Evolutionary conservation across 1,139 yeast species (phyloP).

Genomic region (Geotrichum aggregatum): DNA sequence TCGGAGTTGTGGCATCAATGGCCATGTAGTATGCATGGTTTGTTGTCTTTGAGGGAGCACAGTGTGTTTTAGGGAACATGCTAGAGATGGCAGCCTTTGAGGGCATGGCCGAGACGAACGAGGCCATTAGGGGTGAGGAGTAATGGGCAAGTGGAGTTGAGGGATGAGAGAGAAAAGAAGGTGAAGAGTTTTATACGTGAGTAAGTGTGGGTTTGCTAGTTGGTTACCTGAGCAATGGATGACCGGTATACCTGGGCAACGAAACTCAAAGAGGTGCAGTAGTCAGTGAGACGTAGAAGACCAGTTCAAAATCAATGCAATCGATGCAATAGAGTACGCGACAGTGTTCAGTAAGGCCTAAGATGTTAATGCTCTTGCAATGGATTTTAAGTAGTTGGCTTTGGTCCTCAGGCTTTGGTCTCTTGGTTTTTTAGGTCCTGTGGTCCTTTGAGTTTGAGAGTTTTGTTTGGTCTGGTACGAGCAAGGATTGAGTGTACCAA

Average conservation of each 20-base stretch:
- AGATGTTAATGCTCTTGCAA: too few relatives aligned
- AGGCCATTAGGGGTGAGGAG: not conserved
- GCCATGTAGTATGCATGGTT: conserved; percentile 10
- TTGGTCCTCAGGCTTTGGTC: too few relatives aligned
- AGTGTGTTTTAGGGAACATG: not conserved
- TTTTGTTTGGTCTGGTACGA: not conserved
- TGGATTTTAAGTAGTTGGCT: too few relatives aligned
- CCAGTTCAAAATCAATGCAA: too few relatives aligned
- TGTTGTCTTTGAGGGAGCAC: not conserved
- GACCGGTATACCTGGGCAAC: conserved; percentile 9
- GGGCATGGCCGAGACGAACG: not conserved
- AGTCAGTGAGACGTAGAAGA: not conserved
- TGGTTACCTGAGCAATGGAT: conserved; percentile 14
- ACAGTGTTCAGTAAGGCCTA: too few relatives aligned
- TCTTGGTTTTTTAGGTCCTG: too few relatives aligned
- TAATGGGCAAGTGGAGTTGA: not conserved
- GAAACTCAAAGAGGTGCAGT: not conserved
- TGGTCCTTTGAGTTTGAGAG: too few relatives aligned
- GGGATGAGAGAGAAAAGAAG: conserved; percentile 1
- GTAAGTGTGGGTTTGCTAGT: not conserved
- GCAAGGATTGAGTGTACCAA: not conserved
- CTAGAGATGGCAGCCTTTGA: not conserved
- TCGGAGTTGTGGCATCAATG: conserved; percentile 6
- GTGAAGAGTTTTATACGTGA: not conserved
- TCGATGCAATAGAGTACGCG: too few relatives aligned